These are phyloP conservation scores for Boehmeria nivea DNA, from an alignment of 306 rosid genomes.

Conservation along the genomic window DNA sequence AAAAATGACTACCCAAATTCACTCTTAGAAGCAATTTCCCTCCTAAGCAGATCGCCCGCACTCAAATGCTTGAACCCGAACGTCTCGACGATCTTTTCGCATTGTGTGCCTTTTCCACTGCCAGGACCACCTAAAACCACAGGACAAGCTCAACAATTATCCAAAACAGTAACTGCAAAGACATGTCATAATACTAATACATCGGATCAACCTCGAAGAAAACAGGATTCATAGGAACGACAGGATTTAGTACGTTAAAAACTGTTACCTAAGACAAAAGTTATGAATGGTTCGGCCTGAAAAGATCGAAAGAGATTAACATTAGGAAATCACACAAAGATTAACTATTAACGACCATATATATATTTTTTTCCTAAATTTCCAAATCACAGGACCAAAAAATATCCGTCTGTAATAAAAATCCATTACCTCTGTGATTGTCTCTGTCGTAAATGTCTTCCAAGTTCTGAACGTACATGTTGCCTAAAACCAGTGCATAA, in stretches of 20 bases:
- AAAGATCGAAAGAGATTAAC: slow-evolving; percentile 19
- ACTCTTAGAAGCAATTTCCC: slow-evolving; percentile 61
- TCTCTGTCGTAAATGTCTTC: slow-evolving; percentile 35
- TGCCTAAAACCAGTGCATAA: slow-evolving; percentile 30
- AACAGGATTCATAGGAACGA: neutral
- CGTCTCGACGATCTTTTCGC: slow-evolving; percentile 69
- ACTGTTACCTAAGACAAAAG: slow-evolving; percentile 83
- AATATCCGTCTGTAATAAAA: neutral
- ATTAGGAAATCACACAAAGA: slow-evolving; percentile 12
- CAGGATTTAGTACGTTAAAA: neutral
- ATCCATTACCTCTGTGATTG: slow-evolving; percentile 32
- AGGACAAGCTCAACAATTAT: slow-evolving; percentile 1
- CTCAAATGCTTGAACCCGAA: slow-evolving; percentile 86
- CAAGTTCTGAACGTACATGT: slow-evolving; percentile 20
- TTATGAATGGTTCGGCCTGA: slow-evolving; percentile 64
- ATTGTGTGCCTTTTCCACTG: slow-evolving; percentile 94
- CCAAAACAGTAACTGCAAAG: neutral
- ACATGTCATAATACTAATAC: too few species aligned
- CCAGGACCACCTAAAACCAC: slow-evolving; percentile 83
- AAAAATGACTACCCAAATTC: slow-evolving; percentile 55
- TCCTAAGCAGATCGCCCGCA: slow-evolving; percentile 93
- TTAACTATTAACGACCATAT: too few species aligned
- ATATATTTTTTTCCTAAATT: too few species aligned
- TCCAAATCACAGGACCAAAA: too few species aligned
- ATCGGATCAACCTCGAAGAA: too few species aligned